Evolutionary conservation across 2,329 filamentous ascomycete genomes (phyloP), one percentile per base, ranked within the genome.

Genomic region (Ophiostoma piceae): DNA sequence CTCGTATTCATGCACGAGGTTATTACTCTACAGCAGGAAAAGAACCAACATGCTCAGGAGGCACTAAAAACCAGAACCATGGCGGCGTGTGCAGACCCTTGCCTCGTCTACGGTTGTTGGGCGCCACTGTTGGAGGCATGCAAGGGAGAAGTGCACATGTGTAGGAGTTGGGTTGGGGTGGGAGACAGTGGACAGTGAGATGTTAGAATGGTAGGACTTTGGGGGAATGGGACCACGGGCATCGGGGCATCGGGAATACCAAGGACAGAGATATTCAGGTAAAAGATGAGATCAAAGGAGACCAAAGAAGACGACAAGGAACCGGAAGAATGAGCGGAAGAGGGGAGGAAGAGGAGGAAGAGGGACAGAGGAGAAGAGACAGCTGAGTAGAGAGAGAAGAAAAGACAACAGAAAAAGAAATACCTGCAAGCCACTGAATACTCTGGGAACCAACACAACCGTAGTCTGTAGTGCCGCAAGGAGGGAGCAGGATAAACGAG

Each of bases 41-140:
- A 29, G 26, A 29, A 29, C 26, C 26, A 29, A 29, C 26, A 29
- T 29, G 26, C 26, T 29, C 26, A 29, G 26, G 26, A 29, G 26
- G 26, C 26, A 29, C 26, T 29, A 29, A 26, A 57, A 57, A 57
- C 51, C 51, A 57, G 9, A 57, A 57, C 51, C 51, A 57, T 57
- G 51, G 51, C 22, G 51, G n/a, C 51, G 51, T 57, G 22, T 57
- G 51, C 22, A 57, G n/a, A 14, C 51, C 51, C 51, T 57, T 57
- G 51, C 51, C 51, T 57, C 4, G 51, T 14, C 9, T 57, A 29
- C 22, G 22, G n/a, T 57, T 26, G 51, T 29, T 57, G 39, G 51
- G 9, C 51, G 22, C 51, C n/a, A 26, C 51, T 57, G n/a, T 57
- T 57, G 51, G 51, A 57, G 9, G 8, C 3, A 26, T 57, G 51